Evolutionary conservation across 1,284 basidiomycete species (phyloP), one percentile per base, ranked within the genome.

Genomic region (Abortiporus biennis): DNA sequence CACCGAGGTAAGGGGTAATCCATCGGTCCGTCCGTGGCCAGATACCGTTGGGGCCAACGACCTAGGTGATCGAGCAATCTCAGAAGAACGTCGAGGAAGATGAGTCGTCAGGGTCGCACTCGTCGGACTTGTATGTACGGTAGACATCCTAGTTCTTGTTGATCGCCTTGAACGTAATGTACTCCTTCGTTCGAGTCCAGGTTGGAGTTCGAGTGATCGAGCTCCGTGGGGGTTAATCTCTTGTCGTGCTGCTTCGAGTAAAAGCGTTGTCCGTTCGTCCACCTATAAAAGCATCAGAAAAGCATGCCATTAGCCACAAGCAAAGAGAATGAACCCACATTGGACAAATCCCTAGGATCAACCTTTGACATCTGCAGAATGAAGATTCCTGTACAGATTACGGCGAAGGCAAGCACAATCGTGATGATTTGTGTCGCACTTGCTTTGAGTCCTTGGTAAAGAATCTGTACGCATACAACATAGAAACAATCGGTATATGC

Each of bases 331-430:
- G 15, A 9, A 42, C 54, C 21, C 43, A 57, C 55, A 46, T 59
- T 57, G 6, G 52, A 37, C 9, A 80, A 64, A 33, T 65, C 59
- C 11, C 66, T 60, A 0, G 73, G 72, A 43, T 76, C 72, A 32
- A 74, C 65, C 54, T 85, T 85, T 47, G 77, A 79, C 63, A 85
- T 72, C 52, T 85, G 82, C 8, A 85, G 65, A 23, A 85, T 66
- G 11, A 75, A 74, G 48, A 84, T 82, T 2, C 79, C 78, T 1
- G 68, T 64, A 47, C 59, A 77, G 34, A 74, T 76, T 40, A 71
- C 66, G 25, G 71, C 60, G 62, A 83, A 84, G 24, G 78, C 80
- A 38, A 68, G 54, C 11, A 84, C 74, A 50, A 84, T 69, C 12
- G 80, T 82, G 48, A 84, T 66, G 38, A 81, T 74, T 29, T 73